phyloP scores from a whole-genome alignment of 768 basidiomycete species.

The Naematelia aurantialba region DNA sequence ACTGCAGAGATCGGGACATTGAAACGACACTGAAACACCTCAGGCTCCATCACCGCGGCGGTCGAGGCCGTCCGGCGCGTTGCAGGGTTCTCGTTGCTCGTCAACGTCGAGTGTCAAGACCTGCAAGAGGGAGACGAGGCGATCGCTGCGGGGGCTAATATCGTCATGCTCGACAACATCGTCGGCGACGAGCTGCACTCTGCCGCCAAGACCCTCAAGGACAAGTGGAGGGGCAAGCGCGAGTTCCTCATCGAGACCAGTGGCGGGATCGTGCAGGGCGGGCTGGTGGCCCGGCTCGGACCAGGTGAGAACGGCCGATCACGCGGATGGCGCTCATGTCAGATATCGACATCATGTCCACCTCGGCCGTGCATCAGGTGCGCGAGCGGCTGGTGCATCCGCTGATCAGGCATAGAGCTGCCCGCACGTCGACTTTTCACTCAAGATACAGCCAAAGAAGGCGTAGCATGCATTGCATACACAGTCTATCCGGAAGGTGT shows the following conservation, averaged over 20 bases:
- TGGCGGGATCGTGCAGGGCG: slow-evolving; percentile 87
- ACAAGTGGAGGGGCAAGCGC: slow-evolving; percentile 71
- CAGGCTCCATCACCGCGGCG: slow-evolving; percentile 84
- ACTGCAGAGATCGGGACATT: background rate
- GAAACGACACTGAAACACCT: background rate
- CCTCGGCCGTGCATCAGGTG: slow-evolving; percentile 49
- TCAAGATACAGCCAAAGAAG: slow-evolving; percentile 72
- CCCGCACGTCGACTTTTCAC: slow-evolving; percentile 90
- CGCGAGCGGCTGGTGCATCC: background rate
- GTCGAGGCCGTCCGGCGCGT: slow-evolving; percentile 79
- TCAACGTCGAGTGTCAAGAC: slow-evolving; percentile 89
- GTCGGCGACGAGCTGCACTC: slow-evolving; percentile 67
- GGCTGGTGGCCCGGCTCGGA: slow-evolving; percentile 73
- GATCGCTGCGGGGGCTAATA: slow-evolving; percentile 90
- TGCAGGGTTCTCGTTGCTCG: slow-evolving; percentile 82
- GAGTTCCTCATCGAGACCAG: slow-evolving; percentile 87
- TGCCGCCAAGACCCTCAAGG: slow-evolving; percentile 68
- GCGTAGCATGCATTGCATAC: slow-evolving; percentile 1
- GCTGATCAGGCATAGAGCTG: slow-evolving; percentile 61
- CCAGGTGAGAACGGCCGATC: slow-evolving; percentile 61
- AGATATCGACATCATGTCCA: slow-evolving; percentile 91
- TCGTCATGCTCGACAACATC: slow-evolving; percentile 94
- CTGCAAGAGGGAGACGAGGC: slow-evolving; percentile 93
- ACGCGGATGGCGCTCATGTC: background rate
- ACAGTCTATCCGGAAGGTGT: no score